Evolutionary conservation across 2,329 filamentous ascomycete species (phyloP).

Genomic region (Sarocladium brachiariae): DNA sequence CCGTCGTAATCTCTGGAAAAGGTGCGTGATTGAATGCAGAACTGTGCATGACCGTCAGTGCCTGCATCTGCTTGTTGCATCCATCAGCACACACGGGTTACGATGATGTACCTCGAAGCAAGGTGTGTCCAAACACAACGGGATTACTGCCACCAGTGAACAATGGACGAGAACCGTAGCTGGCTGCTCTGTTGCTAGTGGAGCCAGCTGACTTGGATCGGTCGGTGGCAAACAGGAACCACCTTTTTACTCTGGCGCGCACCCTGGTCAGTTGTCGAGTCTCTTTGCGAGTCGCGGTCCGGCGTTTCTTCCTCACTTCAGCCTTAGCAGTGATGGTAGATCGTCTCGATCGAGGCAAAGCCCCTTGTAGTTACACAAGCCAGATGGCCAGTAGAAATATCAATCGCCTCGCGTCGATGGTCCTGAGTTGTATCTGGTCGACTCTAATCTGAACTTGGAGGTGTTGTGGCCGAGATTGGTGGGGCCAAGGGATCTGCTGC

Average conservation of each 20-base stretch:
- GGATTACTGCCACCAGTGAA: neutral
- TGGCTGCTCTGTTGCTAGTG: conserved; percentile 1
- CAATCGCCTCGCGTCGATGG: neutral
- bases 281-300: neutral
- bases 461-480: conserved; percentile 1
- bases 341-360: too few relatives aligned
- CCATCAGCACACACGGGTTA: neutral
- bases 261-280: conserved; percentile 7
- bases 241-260: conserved; percentile 5
- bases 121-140: neutral
- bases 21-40: neutral
- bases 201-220: conserved; percentile 9
- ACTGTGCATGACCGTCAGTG: neutral
- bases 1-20: neutral
- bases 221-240: conserved; percentile 6
- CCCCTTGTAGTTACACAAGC: too few relatives aligned
- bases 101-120: neutral
- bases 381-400: neutral
- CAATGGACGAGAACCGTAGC: neutral
- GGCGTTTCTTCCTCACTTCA: neutral
- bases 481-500: conserved; percentile 7
- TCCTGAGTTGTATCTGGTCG: neutral
- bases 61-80: neutral
- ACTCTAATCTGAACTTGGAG: neutral
- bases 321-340: too few relatives aligned